Conservation (phyloP, 805 yeast genomes). For the Hyphopichia homilentoma region DNA sequence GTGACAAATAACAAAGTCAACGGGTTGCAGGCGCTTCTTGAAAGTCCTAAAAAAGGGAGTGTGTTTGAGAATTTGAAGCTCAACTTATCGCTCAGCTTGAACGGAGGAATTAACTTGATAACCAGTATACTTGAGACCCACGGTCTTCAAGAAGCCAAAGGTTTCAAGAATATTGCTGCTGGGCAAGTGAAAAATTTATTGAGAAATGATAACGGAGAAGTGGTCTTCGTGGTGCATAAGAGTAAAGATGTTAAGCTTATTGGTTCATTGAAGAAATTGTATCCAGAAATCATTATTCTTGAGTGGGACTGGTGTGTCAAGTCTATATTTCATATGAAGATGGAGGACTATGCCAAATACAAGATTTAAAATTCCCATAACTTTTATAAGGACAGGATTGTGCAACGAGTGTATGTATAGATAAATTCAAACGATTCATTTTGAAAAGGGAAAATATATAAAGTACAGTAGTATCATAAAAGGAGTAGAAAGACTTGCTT, state of each 20-base stretch:
- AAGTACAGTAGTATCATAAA: not conserved
- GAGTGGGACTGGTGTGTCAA: constrained; percentile 67
- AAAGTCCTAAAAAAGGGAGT: constrained; percentile 16
- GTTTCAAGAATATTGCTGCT: constrained; percentile 14
- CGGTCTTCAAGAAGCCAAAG: constrained; percentile 38
- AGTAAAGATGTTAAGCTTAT: constrained; percentile 33
- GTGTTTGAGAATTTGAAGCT: constrained; percentile 50
- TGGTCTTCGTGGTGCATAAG: constrained; percentile 28
- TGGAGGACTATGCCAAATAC: constrained; percentile 19
- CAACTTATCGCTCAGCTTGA: constrained; percentile 53
- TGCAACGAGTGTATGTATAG: not conserved
- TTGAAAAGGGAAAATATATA: not conserved
- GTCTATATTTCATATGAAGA: constrained; percentile 48
- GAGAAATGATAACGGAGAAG: constrained; percentile 10
- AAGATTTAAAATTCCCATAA: constrained; percentile 9
- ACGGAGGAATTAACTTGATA: constrained; percentile 58
- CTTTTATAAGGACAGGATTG: constrained; percentile 1
- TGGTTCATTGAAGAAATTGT: constrained; percentile 13
- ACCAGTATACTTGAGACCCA: constrained; percentile 57
- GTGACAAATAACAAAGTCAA: constrained; percentile 11
- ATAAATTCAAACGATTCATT: not conserved
- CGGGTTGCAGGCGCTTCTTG: constrained; percentile 10
- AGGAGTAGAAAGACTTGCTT: not conserved
- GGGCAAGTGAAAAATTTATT: constrained; percentile 13
- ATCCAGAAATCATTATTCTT: constrained; percentile 24